phyloP scores from a whole-genome alignment of 495 filamentous ascomycete genomes.

The Lophium mytilinum region DNA sequence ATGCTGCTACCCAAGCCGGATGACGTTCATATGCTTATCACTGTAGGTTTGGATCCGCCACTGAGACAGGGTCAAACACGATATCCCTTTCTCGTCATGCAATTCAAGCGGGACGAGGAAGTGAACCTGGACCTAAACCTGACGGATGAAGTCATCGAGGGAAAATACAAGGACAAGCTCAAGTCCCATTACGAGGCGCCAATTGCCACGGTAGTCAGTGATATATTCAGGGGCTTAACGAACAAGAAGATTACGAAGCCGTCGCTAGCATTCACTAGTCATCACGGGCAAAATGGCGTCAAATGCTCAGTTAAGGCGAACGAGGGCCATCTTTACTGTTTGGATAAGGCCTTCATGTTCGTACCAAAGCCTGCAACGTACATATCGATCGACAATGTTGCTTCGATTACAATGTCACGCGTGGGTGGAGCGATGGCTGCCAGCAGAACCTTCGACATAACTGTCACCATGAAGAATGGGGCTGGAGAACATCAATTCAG shows the following conservation, averaged over 20 bases:
- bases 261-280: conserved; percentile 86
- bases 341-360: conserved; percentile 98
- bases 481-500: conserved; percentile 86
- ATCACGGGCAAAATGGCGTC: conserved; percentile 88
- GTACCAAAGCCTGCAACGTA: conserved; percentile 97
- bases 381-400: conserved; percentile 84
- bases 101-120: conserved; percentile 96
- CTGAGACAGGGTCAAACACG: conserved; percentile 95
- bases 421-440: conserved; percentile 91
- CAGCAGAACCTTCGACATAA: conserved; percentile 94
- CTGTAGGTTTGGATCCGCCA: conserved; percentile 90
- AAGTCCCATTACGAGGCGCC: conserved; percentile 83
- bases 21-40: conserved; percentile 88
- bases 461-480: conserved; percentile 72
- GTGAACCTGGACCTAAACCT: conserved; percentile 95
- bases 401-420: conserved; percentile 86
- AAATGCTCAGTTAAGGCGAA: conserved; percentile 99
- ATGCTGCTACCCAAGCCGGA: conserved; percentile 97
- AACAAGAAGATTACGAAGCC: conserved; percentile 91
- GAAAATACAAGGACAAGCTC: conserved; percentile 85
- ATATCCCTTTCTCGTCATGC: conserved; percentile 99
- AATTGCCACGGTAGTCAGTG: conserved; percentile 80
- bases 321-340: conserved; percentile 91
- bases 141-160: conserved; percentile 70
- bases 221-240: conserved; percentile 87